These are phyloP conservation scores for Theileria annulata DNA, from an alignment of 169 alveolate genomes.

Conservation along the genomic window DNA sequence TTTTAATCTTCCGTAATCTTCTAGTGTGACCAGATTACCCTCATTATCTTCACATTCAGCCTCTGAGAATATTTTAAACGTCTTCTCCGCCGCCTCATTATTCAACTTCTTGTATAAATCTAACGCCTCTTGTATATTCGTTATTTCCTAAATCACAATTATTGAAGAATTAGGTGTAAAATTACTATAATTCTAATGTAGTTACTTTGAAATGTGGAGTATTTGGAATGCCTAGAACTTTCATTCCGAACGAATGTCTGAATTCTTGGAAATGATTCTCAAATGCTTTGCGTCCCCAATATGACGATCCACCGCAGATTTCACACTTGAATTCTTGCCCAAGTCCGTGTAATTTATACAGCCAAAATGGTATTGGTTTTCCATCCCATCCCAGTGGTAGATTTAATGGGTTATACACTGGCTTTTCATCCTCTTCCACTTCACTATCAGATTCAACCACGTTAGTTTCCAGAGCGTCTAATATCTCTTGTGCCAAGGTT, in stretches of 20 bases:
- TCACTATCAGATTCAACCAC: constrained; percentile 57
- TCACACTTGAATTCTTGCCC: constrained; percentile 98
- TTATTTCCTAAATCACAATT: constrained; percentile 62
- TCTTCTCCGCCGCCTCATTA: constrained; percentile 85
- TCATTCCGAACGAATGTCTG: constrained; percentile 99
- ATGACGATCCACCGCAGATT: constrained; percentile 98
- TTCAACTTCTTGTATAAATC: constrained; percentile 91
- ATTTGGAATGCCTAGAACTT: constrained; percentile 98
- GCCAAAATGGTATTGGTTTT: constrained; percentile 99
- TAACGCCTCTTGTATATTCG: constrained; percentile 82
- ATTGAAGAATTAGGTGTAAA: background rate
- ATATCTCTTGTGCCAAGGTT: constrained; percentile 42
- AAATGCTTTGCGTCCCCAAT: constrained; percentile 99
- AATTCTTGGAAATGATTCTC: constrained; percentile 98
- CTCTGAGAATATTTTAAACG: constrained; percentile 89
- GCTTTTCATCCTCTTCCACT: constrained; percentile 87
- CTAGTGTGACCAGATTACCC: constrained; percentile 93
- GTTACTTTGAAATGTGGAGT: constrained; percentile 94
- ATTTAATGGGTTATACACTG: constrained; percentile 95
- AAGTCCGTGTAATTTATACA: constrained; percentile 97
- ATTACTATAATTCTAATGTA: background rate
- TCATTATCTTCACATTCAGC: constrained; percentile 97
- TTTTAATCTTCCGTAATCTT: constrained; percentile 89
- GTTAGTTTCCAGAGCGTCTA: constrained; percentile 51
- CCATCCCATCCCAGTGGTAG: constrained; percentile 99